phyloP scores from a whole-genome alignment of 2,329 filamentous ascomycete genomes.

The Madurella mycetomatis region DNA sequence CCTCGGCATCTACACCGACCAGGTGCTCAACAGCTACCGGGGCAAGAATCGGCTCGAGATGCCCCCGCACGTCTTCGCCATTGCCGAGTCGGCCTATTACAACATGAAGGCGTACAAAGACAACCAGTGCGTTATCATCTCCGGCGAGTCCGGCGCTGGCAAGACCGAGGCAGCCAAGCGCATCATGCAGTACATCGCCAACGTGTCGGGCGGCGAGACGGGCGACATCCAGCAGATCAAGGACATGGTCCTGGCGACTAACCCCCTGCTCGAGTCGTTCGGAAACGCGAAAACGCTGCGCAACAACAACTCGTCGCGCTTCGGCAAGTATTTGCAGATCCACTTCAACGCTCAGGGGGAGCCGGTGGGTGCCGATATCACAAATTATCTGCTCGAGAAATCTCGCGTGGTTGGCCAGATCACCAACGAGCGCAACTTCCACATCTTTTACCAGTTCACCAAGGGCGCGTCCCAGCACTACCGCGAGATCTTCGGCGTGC shows the following conservation, averaged over 20 bases:
- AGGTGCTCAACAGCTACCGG: slow-evolving; percentile 87
- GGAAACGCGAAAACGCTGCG: slow-evolving; percentile 96
- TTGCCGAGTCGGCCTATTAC: slow-evolving; percentile 94
- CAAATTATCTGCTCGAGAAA: slow-evolving; percentile 96
- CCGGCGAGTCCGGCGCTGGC: slow-evolving; percentile 93
- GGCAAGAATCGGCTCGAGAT: slow-evolving; percentile 96
- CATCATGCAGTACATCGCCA: slow-evolving; percentile 99
- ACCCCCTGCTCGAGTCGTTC: slow-evolving; percentile 93
- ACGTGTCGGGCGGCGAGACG: slow-evolving; percentile 79
- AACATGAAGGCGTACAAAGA: slow-evolving; percentile 99
- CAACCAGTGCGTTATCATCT: slow-evolving; percentile 99
- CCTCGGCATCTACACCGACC: slow-evolving; percentile 94
- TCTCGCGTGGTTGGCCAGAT: slow-evolving; percentile 94
- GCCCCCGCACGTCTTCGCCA: slow-evolving; percentile 93
- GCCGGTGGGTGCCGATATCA: slow-evolving; percentile 93
- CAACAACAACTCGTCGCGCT: slow-evolving; percentile 98
- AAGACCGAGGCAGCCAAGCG: slow-evolving; percentile 98
- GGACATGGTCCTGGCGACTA: slow-evolving; percentile 98
- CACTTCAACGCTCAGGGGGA: slow-evolving; percentile 91
- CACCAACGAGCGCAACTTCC: slow-evolving; percentile 92
- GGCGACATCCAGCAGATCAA: slow-evolving; percentile 94
- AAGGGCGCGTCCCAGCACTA: slow-evolving; percentile 89
- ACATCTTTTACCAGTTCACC: slow-evolving; percentile 99
- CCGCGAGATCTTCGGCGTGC: slow-evolving; percentile 81
- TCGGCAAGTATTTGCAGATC: slow-evolving; percentile 97